Evolutionary conservation across 441 rosid genomes (phyloP).

Genomic region (Cnidoscolus chayamansa): DNA sequence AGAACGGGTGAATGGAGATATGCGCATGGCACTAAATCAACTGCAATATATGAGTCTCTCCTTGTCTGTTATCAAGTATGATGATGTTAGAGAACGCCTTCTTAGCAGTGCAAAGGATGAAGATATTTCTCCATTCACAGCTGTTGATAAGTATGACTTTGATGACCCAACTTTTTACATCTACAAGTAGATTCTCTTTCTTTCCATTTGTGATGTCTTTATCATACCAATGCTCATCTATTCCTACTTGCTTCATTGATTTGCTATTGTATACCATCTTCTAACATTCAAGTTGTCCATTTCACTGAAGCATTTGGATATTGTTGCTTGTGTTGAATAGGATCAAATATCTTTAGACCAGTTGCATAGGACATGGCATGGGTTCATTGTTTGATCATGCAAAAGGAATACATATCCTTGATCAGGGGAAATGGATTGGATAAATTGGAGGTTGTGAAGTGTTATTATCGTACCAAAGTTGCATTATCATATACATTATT

Average conservation of each 20-base stretch:
- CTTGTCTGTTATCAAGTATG: constrained; percentile 74
- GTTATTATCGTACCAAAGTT: background rate
- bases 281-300: background rate
- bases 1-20: constrained; percentile 91
- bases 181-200: constrained; percentile 8
- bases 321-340: background rate
- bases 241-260: too few species aligned
- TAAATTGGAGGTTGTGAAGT: background rate
- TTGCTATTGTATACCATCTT: background rate
- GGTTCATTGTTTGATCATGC: background rate
- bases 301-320: background rate
- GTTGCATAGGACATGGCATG: background rate
- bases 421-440: background rate
- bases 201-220: constrained; percentile 5
- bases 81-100: constrained; percentile 88
- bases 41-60: constrained; percentile 95
- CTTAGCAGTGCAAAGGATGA: constrained; percentile 88
- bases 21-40: constrained; percentile 93
- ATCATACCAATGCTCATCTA: too few species aligned
- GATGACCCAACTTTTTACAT: constrained; percentile 17
- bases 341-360: background rate
- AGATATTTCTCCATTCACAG: constrained; percentile 97
- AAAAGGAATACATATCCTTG: background rate
- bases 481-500: background rate
- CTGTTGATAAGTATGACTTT: constrained; percentile 84